phyloP scores from a whole-genome alignment of 257 asterid species.

The Fraxinus americana region DNA sequence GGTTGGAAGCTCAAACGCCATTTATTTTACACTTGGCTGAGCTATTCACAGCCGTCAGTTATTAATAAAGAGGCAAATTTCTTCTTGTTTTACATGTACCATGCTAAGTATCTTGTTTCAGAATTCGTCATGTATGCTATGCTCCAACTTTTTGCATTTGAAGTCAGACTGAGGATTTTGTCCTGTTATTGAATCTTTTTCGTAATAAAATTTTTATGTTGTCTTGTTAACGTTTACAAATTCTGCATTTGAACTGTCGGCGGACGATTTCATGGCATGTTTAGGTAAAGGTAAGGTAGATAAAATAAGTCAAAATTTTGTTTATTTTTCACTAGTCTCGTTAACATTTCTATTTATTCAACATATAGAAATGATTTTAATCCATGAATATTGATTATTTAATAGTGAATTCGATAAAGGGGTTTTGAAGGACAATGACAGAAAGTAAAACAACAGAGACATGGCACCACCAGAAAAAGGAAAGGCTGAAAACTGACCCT shows the following conservation, averaged over 20 bases:
- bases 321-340: background rate
- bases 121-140: slow-evolving; percentile 35
- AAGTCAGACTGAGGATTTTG: background rate
- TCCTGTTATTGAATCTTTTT: background rate
- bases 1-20: slow-evolving; percentile 53
- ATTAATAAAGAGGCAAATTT: slow-evolving; percentile 38
- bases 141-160: slow-evolving; percentile 20
- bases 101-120: slow-evolving; percentile 6
- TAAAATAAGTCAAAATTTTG: too few species aligned
- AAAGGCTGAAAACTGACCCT: background rate
- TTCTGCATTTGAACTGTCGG: background rate
- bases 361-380: too few species aligned
- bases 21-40: slow-evolving; percentile 62
- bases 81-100: slow-evolving; percentile 31
- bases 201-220: background rate
- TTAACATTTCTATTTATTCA: background rate
- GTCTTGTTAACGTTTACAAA: background rate
- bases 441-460: slow-evolving; percentile 24
- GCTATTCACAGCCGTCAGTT: slow-evolving; percentile 41
- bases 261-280: background rate
- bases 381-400: too few species aligned
- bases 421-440: slow-evolving; percentile 12
- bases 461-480: background rate
- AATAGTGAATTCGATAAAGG: background rate
- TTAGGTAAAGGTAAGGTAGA: background rate